Percentiles rank a stretch among this genome's conserved stretches.
These are phyloP conservation scores for Alternaria sp. DNA, from an alignment of 2,329 filamentous ascomycete genomes.

Conservation along the genomic window DNA sequence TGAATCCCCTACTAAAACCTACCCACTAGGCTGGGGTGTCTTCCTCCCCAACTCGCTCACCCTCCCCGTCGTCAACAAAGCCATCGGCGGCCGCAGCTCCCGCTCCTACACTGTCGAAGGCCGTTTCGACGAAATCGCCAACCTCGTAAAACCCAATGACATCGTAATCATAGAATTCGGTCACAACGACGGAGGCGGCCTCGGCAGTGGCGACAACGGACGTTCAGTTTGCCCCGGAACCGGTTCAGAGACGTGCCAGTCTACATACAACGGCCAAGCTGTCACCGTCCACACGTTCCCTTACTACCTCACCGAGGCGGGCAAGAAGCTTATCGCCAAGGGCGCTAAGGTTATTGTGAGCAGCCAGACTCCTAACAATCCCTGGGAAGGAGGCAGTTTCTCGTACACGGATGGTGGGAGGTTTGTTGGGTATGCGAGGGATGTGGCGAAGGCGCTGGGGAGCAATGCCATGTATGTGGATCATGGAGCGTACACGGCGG, in stretches of 20 bases:
- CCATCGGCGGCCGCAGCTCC: conserved; percentile 69
- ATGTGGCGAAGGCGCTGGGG: conserved; percentile 54
- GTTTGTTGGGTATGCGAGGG: conserved; percentile 63
- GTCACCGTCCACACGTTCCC: conserved; percentile 68
- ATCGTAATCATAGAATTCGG: conserved; percentile 75
- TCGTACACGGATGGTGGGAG: conserved; percentile 53
- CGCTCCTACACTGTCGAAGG: conserved; percentile 71
- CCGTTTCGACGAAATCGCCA: conserved; percentile 65
- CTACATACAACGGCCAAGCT: conserved; percentile 57
- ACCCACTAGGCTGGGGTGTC: conserved; percentile 65
- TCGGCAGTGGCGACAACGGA: conserved; percentile 63
- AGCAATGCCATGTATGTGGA: conserved; percentile 60
- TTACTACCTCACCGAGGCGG: conserved; percentile 65
- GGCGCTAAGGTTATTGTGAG: conserved; percentile 66
- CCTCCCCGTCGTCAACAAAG: conserved; percentile 65
- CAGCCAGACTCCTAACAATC: conserved; percentile 67
- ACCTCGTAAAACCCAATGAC: conserved; percentile 62
- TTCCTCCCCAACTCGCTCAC: conserved; percentile 62
- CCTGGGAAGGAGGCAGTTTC: conserved; percentile 65
- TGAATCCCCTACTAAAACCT: background rate
- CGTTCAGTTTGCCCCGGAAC: conserved; percentile 65
- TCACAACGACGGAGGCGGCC: conserved; percentile 72
- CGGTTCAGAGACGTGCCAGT: conserved; percentile 61
- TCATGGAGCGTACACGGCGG: conserved; percentile 65
- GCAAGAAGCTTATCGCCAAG: conserved; percentile 60